Evolutionary conservation across 345 rosid species (phyloP), one percentile per base, ranked within the genome.

Genomic region (Limnanthes douglasii): DNA sequence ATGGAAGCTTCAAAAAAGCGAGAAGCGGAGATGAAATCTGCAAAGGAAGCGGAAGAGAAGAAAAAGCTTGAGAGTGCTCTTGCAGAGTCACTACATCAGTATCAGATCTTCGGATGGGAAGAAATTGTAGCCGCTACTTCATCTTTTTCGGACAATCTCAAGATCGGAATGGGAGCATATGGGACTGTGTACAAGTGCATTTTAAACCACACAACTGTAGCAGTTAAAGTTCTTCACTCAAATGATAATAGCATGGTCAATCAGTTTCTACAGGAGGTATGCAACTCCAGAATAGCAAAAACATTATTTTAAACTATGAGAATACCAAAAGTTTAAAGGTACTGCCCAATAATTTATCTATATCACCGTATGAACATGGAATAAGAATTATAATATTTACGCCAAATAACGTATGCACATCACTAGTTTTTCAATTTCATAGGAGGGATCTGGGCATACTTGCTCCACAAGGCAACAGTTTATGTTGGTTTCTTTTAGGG

Each of bases 231-330:
- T 55, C 94, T 86, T 37, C 94, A 68, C 41, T 56, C 92, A 4
- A 56, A 59, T 43, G 84, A 71, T 54, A 56, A 46, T 46, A 53
- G 50, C 41, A 53, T 69, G 33, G 54, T 52, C 19, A 81, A 70
- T 63, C 84, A 81, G 54, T 86, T 81, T 56, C 65, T 58, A 54
- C 74, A 62, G 57, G 97, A 86, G 86, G 96, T 86, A 68, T 11
- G 31, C 1, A 43, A 45, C 11, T n/a, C n/a, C n/a, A n/a, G n/a
- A n/a, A n/a, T n/a, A n/a, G n/a, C n/a, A n/a, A n/a, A n/a, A n/a
- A n/a, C n/a, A n/a, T n/a, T n/a, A n/a, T n/a, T n/a, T n/a, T n/a
- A n/a, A n/a, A n/a, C n/a, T n/a, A n/a, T n/a, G n/a, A n/a, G n/a
- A n/a, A n/a, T n/a, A n/a, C n/a, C n/a, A n/a, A n/a, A n/a, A n/a